Base-by-base conservation (phyloP, 257 asterid genomes). In the Primulina huaijiensis region DNA sequence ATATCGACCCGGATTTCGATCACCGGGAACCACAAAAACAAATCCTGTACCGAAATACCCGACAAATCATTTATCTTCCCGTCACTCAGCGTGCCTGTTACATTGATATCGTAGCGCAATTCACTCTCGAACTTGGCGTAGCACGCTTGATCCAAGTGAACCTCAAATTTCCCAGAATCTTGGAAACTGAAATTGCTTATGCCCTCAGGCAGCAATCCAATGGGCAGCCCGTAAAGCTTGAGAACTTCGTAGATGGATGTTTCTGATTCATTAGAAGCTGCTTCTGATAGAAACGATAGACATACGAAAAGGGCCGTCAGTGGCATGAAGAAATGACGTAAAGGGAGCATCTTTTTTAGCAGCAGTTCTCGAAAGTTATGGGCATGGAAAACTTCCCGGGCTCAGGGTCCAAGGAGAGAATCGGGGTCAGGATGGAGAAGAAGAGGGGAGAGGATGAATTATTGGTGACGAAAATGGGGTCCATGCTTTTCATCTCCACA, bases 11-110 rank as follows among this genome's bases (percentile, higher is more conserved):
- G 76, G 63, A 86, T 82, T 67, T 74, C 85, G 7, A 38, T 74
- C 3, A 83, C 91, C 12, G 85, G 84, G 20, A 86, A 77, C 90
- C 90, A 85, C 58, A 85, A 60, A 61, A 85, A 85, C 73, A 85
- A 68, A 66, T 85, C 90, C 79, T 83, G 83, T 2, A 84, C 83
- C 21, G 78, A 65, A 33, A 85, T 50, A 1, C 90, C 90, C n/a
- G 85, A 73, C 37, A 86, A 77, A n/a, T 74, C 78, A 30, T 70
- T 75, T 76, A 86, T 84, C 74, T 64, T 62, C 23, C 90, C 90
- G 77, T 57, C 74, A 1, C 70, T 60, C 11, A 85, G 73, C 2
- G 59, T 73, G 31, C 86, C 90, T 6, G 84, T 60, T 0, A 86
- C 71, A 46, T 79, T 76, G 72, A 67, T 73, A 7, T 85, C 86